Evolutionary conservation across 805 yeast genomes (phyloP).

Genomic region (Scheffersomyces lignosus): DNA sequence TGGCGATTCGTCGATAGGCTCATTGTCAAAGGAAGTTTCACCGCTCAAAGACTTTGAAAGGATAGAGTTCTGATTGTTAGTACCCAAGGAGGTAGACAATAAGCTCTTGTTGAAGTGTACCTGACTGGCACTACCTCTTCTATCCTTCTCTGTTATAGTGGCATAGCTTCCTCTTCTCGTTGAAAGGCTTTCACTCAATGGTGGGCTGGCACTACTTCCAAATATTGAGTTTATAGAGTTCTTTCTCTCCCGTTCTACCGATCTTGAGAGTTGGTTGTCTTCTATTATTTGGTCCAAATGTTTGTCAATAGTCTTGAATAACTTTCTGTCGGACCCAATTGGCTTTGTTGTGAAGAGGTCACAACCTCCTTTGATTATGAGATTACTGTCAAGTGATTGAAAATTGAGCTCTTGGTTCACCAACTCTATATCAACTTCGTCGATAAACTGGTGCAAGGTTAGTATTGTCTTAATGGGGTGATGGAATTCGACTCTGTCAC

Average conservation of each 20-base stretch:
- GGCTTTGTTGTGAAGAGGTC: conserved; percentile 95
- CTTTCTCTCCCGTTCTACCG: conserved; percentile 38
- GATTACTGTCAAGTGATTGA: conserved; percentile 42
- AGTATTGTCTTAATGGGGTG: conserved; percentile 1
- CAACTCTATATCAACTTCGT: conserved; percentile 88
- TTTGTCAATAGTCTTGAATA: conserved; percentile 83
- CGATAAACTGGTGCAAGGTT: conserved; percentile 71
- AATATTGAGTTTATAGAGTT: conserved; percentile 35
- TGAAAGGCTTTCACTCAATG: conserved; percentile 9
- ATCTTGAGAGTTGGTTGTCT: conserved; percentile 42
- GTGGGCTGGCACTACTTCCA: conserved; percentile 40
- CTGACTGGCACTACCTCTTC: conserved; percentile 29
- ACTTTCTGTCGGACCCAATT: conserved; percentile 83
- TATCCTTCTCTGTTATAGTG: conserved; percentile 20
- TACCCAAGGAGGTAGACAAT: conserved; percentile 8
- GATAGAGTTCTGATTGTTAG: conserved; percentile 7
- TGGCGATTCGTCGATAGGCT: conserved; percentile 55
- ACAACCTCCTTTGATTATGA: conserved; percentile 76
- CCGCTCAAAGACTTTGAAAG: conserved; percentile 25
- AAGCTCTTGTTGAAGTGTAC: conserved; percentile 18
- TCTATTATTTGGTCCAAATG: conserved; percentile 60
- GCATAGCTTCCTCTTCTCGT: conserved; percentile 24
- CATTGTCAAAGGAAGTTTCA: conserved; percentile 13
- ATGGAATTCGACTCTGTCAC: background rate
- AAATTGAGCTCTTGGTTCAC: conserved; percentile 73